phyloP scores from a whole-genome alignment of 306 rosid genomes.

The Glycyrrhiza uralensis region DNA sequence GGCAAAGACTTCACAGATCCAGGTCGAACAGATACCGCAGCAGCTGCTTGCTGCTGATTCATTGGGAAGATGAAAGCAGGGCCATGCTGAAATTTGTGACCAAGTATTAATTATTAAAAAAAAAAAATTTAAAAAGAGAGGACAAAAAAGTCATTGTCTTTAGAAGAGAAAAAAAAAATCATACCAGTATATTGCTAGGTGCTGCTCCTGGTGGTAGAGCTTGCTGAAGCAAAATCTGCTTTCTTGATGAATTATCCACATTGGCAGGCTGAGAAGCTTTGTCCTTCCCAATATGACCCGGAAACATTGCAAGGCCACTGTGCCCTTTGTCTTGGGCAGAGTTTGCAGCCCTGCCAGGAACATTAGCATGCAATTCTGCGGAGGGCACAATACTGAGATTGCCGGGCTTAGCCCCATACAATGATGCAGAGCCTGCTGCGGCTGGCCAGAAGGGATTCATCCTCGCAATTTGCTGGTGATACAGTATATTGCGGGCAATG shows the following conservation, averaged over 20 bases:
- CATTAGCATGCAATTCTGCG: constrained; percentile 61
- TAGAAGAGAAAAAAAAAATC: neutral
- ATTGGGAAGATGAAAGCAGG: constrained; percentile 87
- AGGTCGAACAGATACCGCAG: constrained; percentile 67
- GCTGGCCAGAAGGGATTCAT: constrained; percentile 94
- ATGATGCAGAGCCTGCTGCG: constrained; percentile 75
- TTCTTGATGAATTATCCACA: constrained; percentile 66
- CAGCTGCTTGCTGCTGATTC: constrained; percentile 88
- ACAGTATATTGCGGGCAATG: constrained; percentile 76
- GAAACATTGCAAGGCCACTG: constrained; percentile 46
- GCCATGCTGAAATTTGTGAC: constrained; percentile 58
- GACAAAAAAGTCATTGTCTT: neutral
- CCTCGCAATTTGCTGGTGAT: constrained; percentile 79
- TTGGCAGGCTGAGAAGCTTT: constrained; percentile 56
- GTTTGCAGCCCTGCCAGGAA: constrained; percentile 44
- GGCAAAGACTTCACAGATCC: constrained; percentile 72
- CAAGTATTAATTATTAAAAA: neutral
- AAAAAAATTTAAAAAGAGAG: too few relatives aligned
- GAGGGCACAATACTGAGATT: constrained; percentile 57
- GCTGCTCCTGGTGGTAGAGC: constrained; percentile 81
- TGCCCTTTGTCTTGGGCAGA: constrained; percentile 77
- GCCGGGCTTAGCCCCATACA: constrained; percentile 71
- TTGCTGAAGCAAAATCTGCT: constrained; percentile 81
- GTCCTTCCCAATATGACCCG: constrained; percentile 71
- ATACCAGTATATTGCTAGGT: constrained; percentile 81